A percentile compares a stretch with the other conserved stretches of the same genome.
Conservation (phyloP, 176 grass and related monocot genomes). For the Ananas comosus region DNA sequence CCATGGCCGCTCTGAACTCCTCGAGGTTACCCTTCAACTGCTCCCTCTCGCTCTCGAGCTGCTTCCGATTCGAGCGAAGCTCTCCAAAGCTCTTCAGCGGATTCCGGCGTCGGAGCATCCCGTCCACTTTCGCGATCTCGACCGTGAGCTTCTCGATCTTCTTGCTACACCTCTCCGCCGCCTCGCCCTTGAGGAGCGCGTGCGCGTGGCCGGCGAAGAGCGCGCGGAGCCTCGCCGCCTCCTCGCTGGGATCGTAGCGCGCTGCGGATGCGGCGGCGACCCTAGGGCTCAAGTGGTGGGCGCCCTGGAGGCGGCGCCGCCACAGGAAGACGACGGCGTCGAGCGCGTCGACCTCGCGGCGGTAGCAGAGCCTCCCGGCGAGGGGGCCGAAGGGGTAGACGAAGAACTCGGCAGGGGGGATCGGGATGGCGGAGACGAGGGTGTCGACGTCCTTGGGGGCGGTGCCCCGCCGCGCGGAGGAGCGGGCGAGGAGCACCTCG, state of each 20-base stretch:
- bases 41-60: neutral
- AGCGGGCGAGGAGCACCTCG: neutral
- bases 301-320: neutral
- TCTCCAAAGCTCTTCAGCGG: neutral
- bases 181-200: neutral
- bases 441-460: neutral
- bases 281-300: neutral
- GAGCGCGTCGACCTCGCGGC: neutral
- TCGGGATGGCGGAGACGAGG: neutral
- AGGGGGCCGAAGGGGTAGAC: neutral
- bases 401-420: neutral
- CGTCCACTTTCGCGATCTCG: neutral
- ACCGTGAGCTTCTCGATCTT: neutral
- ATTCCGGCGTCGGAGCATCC: neutral
- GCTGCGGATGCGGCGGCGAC: neutral
- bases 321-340: neutral
- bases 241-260: neutral
- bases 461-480: neutral
- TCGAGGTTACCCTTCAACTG: neutral
- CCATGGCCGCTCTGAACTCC: neutral
- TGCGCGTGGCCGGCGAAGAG: slow-evolving; percentile 1
- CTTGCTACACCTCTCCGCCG: neutral
- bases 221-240: neutral
- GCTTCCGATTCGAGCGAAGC: neutral
- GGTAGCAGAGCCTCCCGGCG: slow-evolving; percentile 3